phyloP scores from a whole-genome alignment of 2,329 filamentous ascomycete genomes.

The Cordyceps pruinosa region DNA sequence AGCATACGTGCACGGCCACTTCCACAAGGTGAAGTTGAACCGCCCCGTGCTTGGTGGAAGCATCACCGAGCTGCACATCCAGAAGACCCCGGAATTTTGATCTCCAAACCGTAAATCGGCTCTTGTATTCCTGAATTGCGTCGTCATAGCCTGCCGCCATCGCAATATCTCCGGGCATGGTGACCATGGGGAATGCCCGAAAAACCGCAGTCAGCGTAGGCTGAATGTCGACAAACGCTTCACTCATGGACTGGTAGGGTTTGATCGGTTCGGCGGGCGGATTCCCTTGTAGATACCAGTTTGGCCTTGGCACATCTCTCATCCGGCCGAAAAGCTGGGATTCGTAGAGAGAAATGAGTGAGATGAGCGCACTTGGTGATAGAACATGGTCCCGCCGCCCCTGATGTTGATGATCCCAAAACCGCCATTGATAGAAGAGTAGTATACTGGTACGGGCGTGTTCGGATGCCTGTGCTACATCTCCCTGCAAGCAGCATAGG shows the following conservation, averaged over 20 bases:
- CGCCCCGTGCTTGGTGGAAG: not conserved
- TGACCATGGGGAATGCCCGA: slow-evolving; percentile 5
- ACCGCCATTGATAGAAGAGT: slow-evolving; percentile 4
- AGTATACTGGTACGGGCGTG: not conserved
- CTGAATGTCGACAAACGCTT: slow-evolving; percentile 1
- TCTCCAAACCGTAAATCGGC: not conserved
- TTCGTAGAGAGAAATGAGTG: slow-evolving; percentile 3
- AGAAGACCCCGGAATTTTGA: not conserved
- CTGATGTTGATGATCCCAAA: slow-evolving; percentile 5
- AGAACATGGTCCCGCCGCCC: not conserved
- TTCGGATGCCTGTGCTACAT: not conserved
- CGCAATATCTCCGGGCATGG: not conserved
- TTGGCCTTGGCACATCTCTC: not conserved
- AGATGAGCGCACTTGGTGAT: not conserved
- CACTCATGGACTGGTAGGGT: slow-evolving; percentile 3
- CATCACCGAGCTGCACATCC: not conserved
- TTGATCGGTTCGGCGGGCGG: not conserved
- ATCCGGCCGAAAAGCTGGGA: slow-evolving; percentile 6
- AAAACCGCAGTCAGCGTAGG: slow-evolving; percentile 4
- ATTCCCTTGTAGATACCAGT: not conserved
- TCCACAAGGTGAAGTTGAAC: slow-evolving; percentile 6
- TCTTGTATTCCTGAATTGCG: not conserved
- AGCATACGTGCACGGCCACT: slow-evolving; percentile 1
- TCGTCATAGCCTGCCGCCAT: not conserved
- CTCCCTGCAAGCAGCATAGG: slow-evolving; percentile 1